phyloP scores from a whole-genome alignment of 345 rosid genomes.

The Melaleuca alternifolia region DNA sequence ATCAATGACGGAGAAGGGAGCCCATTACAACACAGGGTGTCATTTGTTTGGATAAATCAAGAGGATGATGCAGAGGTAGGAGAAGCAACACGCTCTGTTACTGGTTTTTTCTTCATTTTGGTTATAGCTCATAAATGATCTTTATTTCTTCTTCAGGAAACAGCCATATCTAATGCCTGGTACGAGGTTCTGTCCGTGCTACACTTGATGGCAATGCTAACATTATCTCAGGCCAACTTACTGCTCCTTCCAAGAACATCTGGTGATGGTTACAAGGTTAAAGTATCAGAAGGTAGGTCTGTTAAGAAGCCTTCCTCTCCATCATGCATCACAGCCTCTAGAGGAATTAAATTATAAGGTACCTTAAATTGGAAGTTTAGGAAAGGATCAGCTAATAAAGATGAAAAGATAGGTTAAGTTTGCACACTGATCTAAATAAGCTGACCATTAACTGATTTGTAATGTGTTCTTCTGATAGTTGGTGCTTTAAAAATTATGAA shows the following conservation, averaged over 20 bases:
- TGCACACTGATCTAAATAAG: not conserved
- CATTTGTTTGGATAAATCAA: conserved; percentile 86
- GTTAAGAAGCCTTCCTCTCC: not conserved
- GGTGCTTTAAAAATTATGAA: not conserved
- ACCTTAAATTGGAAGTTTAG: not conserved
- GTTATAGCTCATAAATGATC: not conserved
- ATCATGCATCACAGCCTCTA: not conserved
- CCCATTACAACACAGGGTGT: conserved; percentile 69
- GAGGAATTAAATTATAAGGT: not conserved
- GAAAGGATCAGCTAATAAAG: not conserved
- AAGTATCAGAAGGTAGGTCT: conserved; percentile 83
- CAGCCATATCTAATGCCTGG: conserved; percentile 82
- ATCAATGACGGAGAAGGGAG: conserved; percentile 33
- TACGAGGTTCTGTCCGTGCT: conserved; percentile 91
- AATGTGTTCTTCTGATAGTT: not conserved
- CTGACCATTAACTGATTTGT: not conserved
- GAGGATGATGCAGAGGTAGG: conserved; percentile 93
- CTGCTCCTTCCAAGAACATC: conserved; percentile 88
- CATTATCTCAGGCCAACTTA: conserved; percentile 79
- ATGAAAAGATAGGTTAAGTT: not conserved
- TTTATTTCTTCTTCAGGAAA: conserved; percentile 53
- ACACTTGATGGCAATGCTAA: conserved; percentile 96
- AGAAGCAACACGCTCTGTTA: not conserved
- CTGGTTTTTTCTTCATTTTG: not conserved
- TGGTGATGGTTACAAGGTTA: conserved; percentile 66